Base-by-base conservation (phyloP, 768 basidiomycete genomes). In the Boletales sp. region DNA sequence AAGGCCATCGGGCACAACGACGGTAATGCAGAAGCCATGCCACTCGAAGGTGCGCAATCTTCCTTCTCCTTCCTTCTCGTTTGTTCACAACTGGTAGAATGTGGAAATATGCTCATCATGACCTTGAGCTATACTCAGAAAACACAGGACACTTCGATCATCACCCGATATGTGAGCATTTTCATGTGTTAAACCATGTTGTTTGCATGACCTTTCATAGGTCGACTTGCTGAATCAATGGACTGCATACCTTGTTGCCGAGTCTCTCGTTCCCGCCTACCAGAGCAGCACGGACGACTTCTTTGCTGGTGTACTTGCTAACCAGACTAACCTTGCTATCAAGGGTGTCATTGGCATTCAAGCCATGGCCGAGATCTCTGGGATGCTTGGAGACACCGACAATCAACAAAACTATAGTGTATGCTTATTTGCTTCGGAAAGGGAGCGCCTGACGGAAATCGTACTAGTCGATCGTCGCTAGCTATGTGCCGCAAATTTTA, bases 61-160 rank as follows among this genome's bases (percentile, higher is more conserved):
- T 72, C 32, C 12, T 11, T 8, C 77, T 46, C 4, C 72, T 12
- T 50, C 13, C 32, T 36, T 21, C 8, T 34, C 12, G 24, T 36
- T 1, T 15, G 14, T 24, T 58, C 13, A 61, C 27, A 18, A 31
- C 18, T n/a, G 47, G 32, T 42, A 83, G 86, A 87, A 67, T 82
- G 81, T 50, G 86, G 83, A 14, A 86, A 87, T 59, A 85, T 86
- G 82, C 69, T 87, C 7, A 84, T 86, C 63, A 84, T 86, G 84
- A 72, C 82, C 2, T 69, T 84, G 45, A 79, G 78, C 54, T 82
- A 85, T 56, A 77, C 77, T 2, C 81, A 80, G 51, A 74, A 70
- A 54, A 73, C 79, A 0, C 69, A 70, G 13, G 81, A 84, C 55
- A 62, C 47, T n/a, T 77, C 79, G 1, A 75, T 82, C 42, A 59